Evolutionary conservation across 805 yeast species (phyloP), one percentile per base, ranked within the genome.

Genomic region (Martiniozyma abietophila): DNA sequence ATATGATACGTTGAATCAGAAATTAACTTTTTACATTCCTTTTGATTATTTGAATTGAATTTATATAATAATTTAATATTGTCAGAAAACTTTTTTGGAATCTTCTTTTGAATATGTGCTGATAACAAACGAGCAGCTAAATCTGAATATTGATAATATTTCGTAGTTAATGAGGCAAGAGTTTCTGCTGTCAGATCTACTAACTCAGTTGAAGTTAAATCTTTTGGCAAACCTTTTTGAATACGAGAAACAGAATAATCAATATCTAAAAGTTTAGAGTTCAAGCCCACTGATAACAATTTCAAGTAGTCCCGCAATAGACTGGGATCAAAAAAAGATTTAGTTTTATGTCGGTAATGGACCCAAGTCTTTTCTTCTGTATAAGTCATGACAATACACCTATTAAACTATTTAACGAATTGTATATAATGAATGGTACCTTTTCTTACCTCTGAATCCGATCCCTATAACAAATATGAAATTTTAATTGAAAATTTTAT

Each of bases 121-220:
- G 80, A 75, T 10, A 95, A 89, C 37, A 92, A 75, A 59, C 96
- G 76, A 12, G 96, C 95, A 27, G 96, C 96, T 43, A 86, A 67
- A 23, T 76, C 69, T 18, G 96, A 94, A 52, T 89, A 85, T 59
- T 88, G 95, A 17, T 95, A 95, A 58, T 89, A 96, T 39, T 76
- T 71, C 5, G 96, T 88, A 29, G 96, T 85, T 86, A 88, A 75
- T 47, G 84, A 82, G 18, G 97, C 97, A 33, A 92, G 81, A 12
- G 92, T 83, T 60, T 92, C 98, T 19, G 97, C 94, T 22, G 95
- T 88, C 29, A 57, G 41, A 12, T 47, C 45, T 4, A 51, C 26
- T 8, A 59, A 41, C 29, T 71, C 72, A 17, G 61, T 57, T 18
- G 69, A 60, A 32, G 62, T 62, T 18, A 71, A 63, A 23, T 61